Base-by-base conservation (phyloP, 2,329 filamentous ascomycete genomes). In the Fusarium torreyae region DNA sequence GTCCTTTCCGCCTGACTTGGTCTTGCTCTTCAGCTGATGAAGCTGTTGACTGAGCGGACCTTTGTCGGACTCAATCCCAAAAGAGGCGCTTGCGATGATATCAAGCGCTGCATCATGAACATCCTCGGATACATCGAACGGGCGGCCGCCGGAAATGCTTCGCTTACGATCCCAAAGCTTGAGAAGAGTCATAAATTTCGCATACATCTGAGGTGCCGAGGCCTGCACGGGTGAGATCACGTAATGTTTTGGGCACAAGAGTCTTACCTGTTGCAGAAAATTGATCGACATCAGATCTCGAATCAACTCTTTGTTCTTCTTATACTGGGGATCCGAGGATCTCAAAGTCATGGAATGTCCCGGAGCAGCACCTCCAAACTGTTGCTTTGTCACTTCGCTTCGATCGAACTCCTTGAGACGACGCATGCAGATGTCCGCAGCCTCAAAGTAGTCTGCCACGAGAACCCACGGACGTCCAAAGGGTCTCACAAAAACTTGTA, bases 131-230 rank as follows among this genome's bases (percentile, higher is more conserved):
- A 74, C 74, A 6, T 74, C 65, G 38, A 81, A 81, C 2, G 77
- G 77, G 3, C 70, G 48, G 7, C 76, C 74, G 1, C 65, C 48
- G 8, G 76, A 70, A 1, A 76, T 4, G 1, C 55, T 20, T 5
- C 62, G 52, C 57, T 81, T 81, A 9, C 70, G 33, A 14, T 52
- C 51, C 79, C 78, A 81, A 10, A 81, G 68, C 11, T 75, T 69
- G 11, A 81, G 44, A 11, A 81, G 65, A 13, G 66, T 58, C 11
- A 63, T 56, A 9, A 72, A 71, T 34, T 77, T 80, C 11, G 69
- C 52, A 38, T 80, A 71, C 1, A 80, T 75, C 18, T 74, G 57
- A 0, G 77, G 77, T 7, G 73, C 77, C 0, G 77, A 75, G 6
- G 79, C 73, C 77, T 66, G 70, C 10, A 1, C 7, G 3, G 4